Percentiles rank a stretch among this genome's conserved stretches.
phyloP scores from a whole-genome alignment of 83 land plant genomes.

The Diphasiastrum complanatum region DNA sequence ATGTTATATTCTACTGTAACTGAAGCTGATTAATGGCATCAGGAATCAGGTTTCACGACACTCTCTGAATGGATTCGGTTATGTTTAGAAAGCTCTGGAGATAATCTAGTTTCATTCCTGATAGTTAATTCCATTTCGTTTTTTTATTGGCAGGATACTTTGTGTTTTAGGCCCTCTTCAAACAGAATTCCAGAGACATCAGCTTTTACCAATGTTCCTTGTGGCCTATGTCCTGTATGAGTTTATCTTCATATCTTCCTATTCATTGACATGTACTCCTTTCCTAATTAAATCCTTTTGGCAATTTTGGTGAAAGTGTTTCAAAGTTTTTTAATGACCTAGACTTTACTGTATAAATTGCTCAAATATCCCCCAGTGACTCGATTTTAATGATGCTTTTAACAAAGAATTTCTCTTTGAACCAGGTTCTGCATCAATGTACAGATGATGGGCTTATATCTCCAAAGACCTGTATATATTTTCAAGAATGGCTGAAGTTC shows the following conservation, averaged over 20 bases:
- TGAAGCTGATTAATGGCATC: no score
- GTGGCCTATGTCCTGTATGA: constrained; percentile 59
- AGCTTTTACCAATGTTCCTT: constrained; percentile 50
- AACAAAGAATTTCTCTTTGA: background rate
- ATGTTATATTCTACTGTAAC: no score
- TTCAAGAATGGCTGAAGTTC: constrained; percentile 42
- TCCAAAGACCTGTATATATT: constrained; percentile 52
- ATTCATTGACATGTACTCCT: no score
- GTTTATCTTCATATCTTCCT: no score
- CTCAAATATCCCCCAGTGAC: background rate
- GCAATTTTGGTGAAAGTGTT: no score
- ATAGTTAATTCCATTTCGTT: background rate
- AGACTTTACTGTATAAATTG: background rate
- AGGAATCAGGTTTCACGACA: no score
- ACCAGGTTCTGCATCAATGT: constrained; percentile 27
- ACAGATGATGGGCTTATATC: constrained; percentile 61
- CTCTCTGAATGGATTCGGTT: no score
- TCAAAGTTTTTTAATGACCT: no score
- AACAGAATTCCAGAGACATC: constrained; percentile 17
- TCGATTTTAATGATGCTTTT: background rate
- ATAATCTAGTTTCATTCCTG: background rate
- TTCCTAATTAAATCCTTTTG: no score
- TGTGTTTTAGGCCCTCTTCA: constrained; percentile 8
- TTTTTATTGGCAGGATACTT: constrained; percentile 7
- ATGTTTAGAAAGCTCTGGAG: no score